Evolutionary conservation across 177 flowering plant genomes (phyloP), one percentile per base, ranked within the genome.

Genomic region (Vitis hybrid): DNA sequence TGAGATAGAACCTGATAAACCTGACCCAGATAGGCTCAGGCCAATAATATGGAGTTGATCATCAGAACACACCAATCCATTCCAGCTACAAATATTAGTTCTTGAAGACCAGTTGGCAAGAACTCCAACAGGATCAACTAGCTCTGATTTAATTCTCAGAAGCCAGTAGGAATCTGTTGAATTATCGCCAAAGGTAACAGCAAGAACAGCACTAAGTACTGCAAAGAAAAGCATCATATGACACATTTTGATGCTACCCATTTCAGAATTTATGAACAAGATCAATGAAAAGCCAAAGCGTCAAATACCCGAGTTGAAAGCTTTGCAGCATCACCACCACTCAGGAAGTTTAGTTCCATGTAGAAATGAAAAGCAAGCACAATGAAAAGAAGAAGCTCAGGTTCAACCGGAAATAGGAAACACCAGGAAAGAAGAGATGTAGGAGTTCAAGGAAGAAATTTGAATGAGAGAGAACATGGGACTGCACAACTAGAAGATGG

Each of bases 11-110:
- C 98, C 98, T 10, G 87, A 81, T 39, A 94, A 70, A 64, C 91
- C 89, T 48, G 83, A 82, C 12, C 78, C 72, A 26, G 98, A 86
- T 6, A 94, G 81, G 68, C 90, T 89, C 76, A 92, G 78, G 65
- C 84, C 79, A 16, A 83, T 70, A 62, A 92, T 73, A 51, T 75
- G 85, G 12, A 65, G 59, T 45, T 74, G 78, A 84, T 87, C 86
- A 56, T 71, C 76, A 14, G 97, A 84, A 77, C 98, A 94, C 60
- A 77, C 76, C 2, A 94, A 16, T 56, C 98, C 97, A 74, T 79
- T 76, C 98, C 97, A 94, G 63, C 76, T 81, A 77, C 98, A 92
- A 2, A 85, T 55, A 72, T 81, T 74, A 63, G 77, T 56, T 70
- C 51, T 59, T 19, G 76, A 59, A 62, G 90, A 89, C 98, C 97